These are phyloP conservation scores for Hymenoscyphus infarciens DNA, from an alignment of 2,329 filamentous ascomycete species.

Conservation along the genomic window DNA sequence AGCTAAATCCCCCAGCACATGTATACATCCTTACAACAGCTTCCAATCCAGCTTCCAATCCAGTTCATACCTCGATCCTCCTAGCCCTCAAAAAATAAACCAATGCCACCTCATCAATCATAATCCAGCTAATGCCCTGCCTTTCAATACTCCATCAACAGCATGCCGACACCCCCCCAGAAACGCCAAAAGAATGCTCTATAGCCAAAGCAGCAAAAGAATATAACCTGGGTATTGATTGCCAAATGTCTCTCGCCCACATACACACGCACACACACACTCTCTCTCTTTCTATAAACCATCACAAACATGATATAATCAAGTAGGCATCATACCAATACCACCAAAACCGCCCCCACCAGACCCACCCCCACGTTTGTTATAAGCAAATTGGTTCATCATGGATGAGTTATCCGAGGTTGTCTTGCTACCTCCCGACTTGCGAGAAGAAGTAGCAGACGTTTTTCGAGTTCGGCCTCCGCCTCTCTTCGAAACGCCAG, in stretches of 20 bases:
- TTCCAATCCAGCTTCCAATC: not conserved
- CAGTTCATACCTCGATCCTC: not conserved
- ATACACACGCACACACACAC: too few relatives aligned
- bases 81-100: not conserved
- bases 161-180: not conserved
- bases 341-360: conserved; percentile 9
- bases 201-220: not conserved
- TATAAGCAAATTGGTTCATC: not conserved
- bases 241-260: not conserved
- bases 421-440: not conserved
- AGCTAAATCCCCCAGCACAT: not conserved
- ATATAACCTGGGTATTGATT: conserved; percentile 1
- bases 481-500: conserved; percentile 8
- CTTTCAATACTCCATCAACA: conserved; percentile 13
- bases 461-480: not conserved
- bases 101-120: not conserved
- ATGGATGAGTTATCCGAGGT: not conserved
- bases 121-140: not conserved
- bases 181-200: not conserved
- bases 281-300: not conserved
- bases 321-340: conserved; percentile 19
- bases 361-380: conserved; percentile 1
- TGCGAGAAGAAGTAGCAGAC: conserved; percentile 7
- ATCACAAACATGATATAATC: conserved; percentile 1
- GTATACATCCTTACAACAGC: not conserved